Conservation (phyloP, 176 grass and related monocot species). For the Phyllostachys edulis region DNA sequence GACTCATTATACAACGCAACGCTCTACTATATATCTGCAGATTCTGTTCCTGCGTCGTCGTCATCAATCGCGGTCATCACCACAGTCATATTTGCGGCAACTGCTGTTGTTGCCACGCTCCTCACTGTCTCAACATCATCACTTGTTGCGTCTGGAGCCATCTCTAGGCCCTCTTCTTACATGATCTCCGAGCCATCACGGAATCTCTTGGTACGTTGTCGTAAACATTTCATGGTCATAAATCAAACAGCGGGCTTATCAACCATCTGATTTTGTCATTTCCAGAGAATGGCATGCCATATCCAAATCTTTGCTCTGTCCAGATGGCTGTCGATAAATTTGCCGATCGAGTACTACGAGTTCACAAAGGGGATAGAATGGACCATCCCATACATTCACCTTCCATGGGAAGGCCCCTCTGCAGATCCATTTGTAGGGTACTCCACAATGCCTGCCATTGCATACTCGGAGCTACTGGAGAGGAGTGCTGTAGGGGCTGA, state of each 20-base stretch:
- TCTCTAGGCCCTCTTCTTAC: conserved; percentile 60
- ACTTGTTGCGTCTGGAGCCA: conserved; percentile 65
- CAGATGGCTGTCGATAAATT: conserved; percentile 69
- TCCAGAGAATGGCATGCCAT: conserved; percentile 86
- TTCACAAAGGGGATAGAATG: conserved; percentile 79
- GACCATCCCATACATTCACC: conserved; percentile 72
- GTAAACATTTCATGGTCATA: background rate
- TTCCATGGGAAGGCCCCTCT: conserved; percentile 73
- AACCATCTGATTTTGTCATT: conserved; percentile 7
- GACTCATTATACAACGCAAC: background rate
- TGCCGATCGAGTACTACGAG: conserved; percentile 94
- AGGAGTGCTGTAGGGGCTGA: conserved; percentile 39
- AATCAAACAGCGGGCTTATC: background rate
- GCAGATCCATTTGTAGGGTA: conserved; percentile 64
- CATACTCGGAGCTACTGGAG: conserved; percentile 52
- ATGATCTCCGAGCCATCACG: conserved; percentile 81
- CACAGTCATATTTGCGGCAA: conserved; percentile 45
- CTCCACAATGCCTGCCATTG: conserved; percentile 50
- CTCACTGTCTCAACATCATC: conserved; percentile 70
- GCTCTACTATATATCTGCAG: conserved; percentile 25
- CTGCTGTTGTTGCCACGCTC: conserved; percentile 50
- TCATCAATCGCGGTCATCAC: conserved; percentile 53
- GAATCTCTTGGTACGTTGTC: conserved; percentile 60
- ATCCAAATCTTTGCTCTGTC: conserved; percentile 87
- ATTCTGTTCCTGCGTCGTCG: conserved; percentile 69